Percentiles rank a stretch among this genome's conserved stretches.
Conservation (phyloP, 148 eudicot genomes). For the Beta vulgaris region DNA sequence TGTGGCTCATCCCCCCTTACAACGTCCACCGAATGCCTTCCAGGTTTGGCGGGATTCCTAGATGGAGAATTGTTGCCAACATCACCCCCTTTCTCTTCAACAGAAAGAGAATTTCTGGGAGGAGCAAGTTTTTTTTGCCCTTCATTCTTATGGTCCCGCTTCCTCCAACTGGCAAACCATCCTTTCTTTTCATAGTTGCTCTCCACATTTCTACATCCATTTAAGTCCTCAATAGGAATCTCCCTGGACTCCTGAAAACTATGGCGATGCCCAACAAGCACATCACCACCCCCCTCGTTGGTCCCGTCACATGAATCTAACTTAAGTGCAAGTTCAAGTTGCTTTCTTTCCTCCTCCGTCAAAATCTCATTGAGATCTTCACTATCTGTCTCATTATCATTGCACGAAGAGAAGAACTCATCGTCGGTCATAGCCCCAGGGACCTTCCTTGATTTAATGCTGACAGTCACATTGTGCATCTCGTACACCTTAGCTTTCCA, state of each 20-base stretch:
- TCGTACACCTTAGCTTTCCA: conserved; percentile 93
- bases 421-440: conserved; percentile 93
- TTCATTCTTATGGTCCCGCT: conserved; percentile 55
- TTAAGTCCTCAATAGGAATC: conserved; percentile 49
- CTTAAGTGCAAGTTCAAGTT: conserved; percentile 79
- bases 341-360: conserved; percentile 76
- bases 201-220: conserved; percentile 37
- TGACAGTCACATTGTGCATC: conserved; percentile 85
- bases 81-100: conserved; percentile 38
- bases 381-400: conserved; percentile 59
- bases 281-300: conserved; percentile 46
- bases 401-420: conserved; percentile 58
- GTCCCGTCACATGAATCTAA: conserved; percentile 47
- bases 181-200: conserved; percentile 67
- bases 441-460: conserved; percentile 83
- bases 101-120: conserved; percentile 51
- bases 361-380: conserved; percentile 58
- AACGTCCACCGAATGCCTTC: conserved; percentile 58
- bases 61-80: conserved; percentile 49
- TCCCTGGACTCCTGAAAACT: conserved; percentile 62
- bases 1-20: conserved; percentile 45
- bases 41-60: conserved; percentile 38
- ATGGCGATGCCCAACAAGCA: conserved; percentile 47
- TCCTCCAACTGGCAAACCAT: conserved; percentile 88
- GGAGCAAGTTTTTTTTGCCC: conserved; percentile 41